Conservation (phyloP, 306 rosid species). For the Inga leiocalycina region DNA sequence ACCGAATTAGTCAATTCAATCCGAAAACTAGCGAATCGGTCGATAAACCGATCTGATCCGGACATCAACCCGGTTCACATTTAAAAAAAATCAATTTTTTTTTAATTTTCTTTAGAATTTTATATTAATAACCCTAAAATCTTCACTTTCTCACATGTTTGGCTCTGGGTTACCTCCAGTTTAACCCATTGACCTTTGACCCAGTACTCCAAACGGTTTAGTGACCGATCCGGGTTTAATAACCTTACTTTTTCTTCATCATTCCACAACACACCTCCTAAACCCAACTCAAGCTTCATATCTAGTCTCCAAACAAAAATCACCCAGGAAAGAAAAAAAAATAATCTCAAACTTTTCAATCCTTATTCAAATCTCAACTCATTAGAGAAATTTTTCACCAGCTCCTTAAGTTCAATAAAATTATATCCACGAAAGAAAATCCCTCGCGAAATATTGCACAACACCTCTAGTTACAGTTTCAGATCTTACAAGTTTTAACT, state of each 20-base stretch:
- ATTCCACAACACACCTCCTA: slow-evolving; percentile 58
- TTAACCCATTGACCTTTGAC: too few relatives aligned
- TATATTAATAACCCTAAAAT: too few relatives aligned
- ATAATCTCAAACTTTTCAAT: slow-evolving; percentile 22
- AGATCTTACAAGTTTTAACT: slow-evolving; percentile 48
- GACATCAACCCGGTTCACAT: too few relatives aligned
- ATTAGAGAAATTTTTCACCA: slow-evolving; percentile 15
- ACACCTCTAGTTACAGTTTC: slow-evolving; percentile 25
- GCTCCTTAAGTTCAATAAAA: slow-evolving; percentile 8
- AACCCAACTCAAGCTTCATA: slow-evolving; percentile 64
- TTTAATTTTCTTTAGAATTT: too few relatives aligned
- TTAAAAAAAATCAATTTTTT: too few relatives aligned
- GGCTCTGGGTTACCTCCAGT: rapidly evolving
- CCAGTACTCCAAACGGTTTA: too few relatives aligned
- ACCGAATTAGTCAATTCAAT: too few relatives aligned
- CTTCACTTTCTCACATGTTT: too few relatives aligned
- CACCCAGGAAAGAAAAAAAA: not conserved
- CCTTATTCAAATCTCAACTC: slow-evolving; percentile 51
- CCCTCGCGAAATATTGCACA: not conserved
- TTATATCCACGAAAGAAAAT: slow-evolving; percentile 26
- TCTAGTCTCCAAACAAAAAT: slow-evolving; percentile 26
- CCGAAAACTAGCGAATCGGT: too few relatives aligned
- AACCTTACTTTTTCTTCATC: slow-evolving; percentile 60
- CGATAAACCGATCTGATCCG: too few relatives aligned
- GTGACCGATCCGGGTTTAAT: too few relatives aligned